Base-by-base conservation (phyloP, 345 rosid species). In the Rhodamnia argentea region DNA sequence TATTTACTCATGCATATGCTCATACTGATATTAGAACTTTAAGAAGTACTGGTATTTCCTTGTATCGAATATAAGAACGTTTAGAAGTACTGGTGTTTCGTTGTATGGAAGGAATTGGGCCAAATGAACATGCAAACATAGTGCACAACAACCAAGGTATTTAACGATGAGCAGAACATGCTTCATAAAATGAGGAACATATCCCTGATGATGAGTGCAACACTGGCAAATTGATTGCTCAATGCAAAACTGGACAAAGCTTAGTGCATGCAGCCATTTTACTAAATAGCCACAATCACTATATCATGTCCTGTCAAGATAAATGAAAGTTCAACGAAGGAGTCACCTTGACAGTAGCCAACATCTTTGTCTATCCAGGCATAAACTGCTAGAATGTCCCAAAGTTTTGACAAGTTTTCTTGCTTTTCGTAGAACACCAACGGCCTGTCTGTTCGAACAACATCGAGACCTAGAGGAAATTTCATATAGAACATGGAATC, bases 371-470 rank as follows among this genome's bases (percentile, higher is more conserved):
- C 99, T 83, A 96, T 90, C 98, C 99, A 95, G 51, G 99, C 96
- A 90, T 97, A 97, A 88, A 96, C 96, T 87, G 98, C 93, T 29
- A 97, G 94, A 89, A 97, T 93, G 90, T 97, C 99, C 99, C 98
- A 95, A 84, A 96, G 98, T 91, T 94, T 97, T 23, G 99, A 94
- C 90, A 97, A 89, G 90, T 97, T 92, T 86, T 95, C 93, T 87
- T 93, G 95, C 90, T 94, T 94, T 92, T 97, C 99, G 55, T 96
- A 97, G 87, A 97, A 96, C 29, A 94, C 94, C 91, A 97, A 86
- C 18, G 94, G 88, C 92, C 99, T 94, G 89, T 96, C 99, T 10
- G 99, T 97, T 84, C 99, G 99, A 89, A 89, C 89, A 85, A 97
- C 99, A 88, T 97, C 98, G 27, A 97, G 96, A 88, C 99, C 99